A percentile compares a stretch with the other conserved stretches of the same genome.
Evolutionary conservation across 768 basidiomycete species (phyloP).

Genomic region (Leccinum uliginosum): DNA sequence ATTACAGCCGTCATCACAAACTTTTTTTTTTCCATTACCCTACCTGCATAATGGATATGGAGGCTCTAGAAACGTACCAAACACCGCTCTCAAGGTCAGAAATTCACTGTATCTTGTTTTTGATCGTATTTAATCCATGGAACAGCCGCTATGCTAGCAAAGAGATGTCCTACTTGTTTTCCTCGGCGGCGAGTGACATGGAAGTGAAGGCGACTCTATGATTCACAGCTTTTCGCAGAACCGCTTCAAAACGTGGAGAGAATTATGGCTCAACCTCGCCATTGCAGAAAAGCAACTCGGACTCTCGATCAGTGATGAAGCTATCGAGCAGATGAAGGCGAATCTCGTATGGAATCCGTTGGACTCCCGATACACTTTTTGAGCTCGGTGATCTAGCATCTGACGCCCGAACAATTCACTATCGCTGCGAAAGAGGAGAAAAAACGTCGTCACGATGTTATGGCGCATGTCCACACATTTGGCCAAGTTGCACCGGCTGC

Average conservation of each 20-base stretch:
- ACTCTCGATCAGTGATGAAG: slow-evolving; percentile 81
- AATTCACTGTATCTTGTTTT: neutral
- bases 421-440: slow-evolving; percentile 94
- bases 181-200: slow-evolving; percentile 64
- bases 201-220: neutral
- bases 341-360: slow-evolving; percentile 57
- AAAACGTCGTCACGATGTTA: slow-evolving; percentile 96
- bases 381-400: slow-evolving; percentile 43
- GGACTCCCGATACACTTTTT: neutral
- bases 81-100: slow-evolving; percentile 74
- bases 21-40: neutral
- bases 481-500: slow-evolving; percentile 90
- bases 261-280: slow-evolving; percentile 94
- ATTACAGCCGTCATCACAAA: neutral
- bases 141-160: slow-evolving; percentile 96
- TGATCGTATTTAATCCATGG: neutral
- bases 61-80: slow-evolving; percentile 68
- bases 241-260: slow-evolving; percentile 92
- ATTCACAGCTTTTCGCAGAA: slow-evolving; percentile 48
- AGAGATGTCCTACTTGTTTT: slow-evolving; percentile 97
- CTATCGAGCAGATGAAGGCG: slow-evolving; percentile 91
- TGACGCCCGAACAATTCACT: slow-evolving; percentile 88
- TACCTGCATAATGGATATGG: slow-evolving; percentile 37
- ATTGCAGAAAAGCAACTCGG: slow-evolving; percentile 96
- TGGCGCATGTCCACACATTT: slow-evolving; percentile 99